Conservation (phyloP, 306 rosid genomes). For the Trifolium subterraneum region DNA sequence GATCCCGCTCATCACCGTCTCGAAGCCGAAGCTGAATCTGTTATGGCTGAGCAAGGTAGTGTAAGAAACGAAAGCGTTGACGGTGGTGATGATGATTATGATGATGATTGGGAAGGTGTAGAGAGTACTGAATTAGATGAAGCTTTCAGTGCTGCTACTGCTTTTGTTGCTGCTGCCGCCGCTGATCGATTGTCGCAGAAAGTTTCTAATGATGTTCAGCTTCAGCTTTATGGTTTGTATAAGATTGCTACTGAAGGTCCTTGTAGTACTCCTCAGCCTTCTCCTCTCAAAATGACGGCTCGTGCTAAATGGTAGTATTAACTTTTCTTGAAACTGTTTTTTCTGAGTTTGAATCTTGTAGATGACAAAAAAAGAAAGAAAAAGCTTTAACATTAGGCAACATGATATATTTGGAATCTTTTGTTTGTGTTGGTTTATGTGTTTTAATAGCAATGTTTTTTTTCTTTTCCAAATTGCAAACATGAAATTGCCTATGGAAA, state of each 20-base stretch:
- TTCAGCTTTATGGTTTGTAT: constrained; percentile 87
- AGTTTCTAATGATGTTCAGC: constrained; percentile 73
- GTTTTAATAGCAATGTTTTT: not conserved
- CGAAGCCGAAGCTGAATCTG: constrained; percentile 76
- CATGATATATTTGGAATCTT: constrained; percentile 36
- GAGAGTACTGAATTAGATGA: constrained; percentile 94
- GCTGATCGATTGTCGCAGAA: constrained; percentile 89
- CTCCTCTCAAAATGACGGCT: constrained; percentile 90
- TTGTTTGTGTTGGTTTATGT: constrained; percentile 7
- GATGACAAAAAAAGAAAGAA: not conserved
- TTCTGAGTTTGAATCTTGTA: not conserved
- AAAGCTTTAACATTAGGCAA: not conserved
- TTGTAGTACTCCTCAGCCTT: constrained; percentile 84
- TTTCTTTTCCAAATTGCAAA: too few relatives aligned
- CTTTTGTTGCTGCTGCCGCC: constrained; percentile 88
- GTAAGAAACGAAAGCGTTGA: constrained; percentile 70
- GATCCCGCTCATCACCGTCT: not conserved
- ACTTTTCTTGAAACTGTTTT: not conserved
- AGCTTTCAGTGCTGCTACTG: constrained; percentile 87
- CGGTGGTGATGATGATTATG: constrained; percentile 45
- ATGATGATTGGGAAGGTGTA: constrained; percentile 98
- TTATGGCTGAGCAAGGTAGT: constrained; percentile 90
- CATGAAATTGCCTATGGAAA: too few relatives aligned
- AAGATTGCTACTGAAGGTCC: constrained; percentile 99
- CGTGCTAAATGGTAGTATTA: constrained; percentile 98